Base-by-base conservation (phyloP, 306 rosid genomes). In the Corylus americana region DNA sequence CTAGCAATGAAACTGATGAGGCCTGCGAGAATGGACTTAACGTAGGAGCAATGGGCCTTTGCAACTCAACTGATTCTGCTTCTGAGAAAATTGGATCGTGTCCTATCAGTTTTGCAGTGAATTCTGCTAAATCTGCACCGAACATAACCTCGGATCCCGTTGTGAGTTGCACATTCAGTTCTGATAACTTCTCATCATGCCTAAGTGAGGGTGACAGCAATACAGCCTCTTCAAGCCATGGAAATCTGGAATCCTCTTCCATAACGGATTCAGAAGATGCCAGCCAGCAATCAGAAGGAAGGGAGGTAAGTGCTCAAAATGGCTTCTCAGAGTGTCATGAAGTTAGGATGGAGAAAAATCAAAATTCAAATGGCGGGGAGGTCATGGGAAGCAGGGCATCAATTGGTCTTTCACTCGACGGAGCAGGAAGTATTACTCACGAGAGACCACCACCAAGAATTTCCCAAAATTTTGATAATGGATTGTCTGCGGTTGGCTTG, bases 201-300 rank as follows among this genome's bases (percentile, higher is more conserved):
- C 84, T 74, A 57, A 96, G 98, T 83, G 98, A 93, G 83, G 99
- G 97, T 68, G 97, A 93, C 86, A 91, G 87, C 76, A 91, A 89
- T 69, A 85, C 94, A 35, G 86, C 86, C 71, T 88, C 91, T 58
- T 91, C 98, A 57, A 91, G 85, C 86, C 89, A 61, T 73, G 98
- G 88, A 86, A 89, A 90, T 85, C 85, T 87, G 37, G 99, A 93
- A 81, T 91, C 97, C 31, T 93, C 93, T 17, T 85, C 94, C 78
- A 87, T 92, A 69, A 91, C 99, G 44, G 98, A 93, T 88, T 96
- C 99, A 29, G 98, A 95, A 71, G 97, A 93, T 84, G 86, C 90
- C 70, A 87, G 92, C 89, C 97, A 74, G 82, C 94, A 85, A 75
- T 96, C 88, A 55, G 99, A 91, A 78, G 89, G 81, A 81, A 90